These are phyloP conservation scores for Pyrenopolyporus hunteri DNA, from an alignment of 495 filamentous ascomycete genomes.

Conservation along the genomic window DNA sequence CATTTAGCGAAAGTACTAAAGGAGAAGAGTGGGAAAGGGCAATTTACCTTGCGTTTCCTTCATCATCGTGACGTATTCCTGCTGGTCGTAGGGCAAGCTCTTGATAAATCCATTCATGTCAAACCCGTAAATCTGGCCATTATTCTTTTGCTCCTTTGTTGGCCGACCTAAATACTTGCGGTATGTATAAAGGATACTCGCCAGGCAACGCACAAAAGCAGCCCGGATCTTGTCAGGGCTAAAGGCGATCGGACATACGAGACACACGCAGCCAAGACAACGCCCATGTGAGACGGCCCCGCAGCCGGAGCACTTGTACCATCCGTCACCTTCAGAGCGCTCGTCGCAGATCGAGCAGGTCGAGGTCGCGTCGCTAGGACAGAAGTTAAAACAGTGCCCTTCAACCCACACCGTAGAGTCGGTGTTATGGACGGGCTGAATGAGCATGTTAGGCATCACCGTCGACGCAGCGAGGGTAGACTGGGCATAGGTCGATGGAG, in stretches of 20 bases:
- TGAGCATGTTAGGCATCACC: slow-evolving; percentile 87
- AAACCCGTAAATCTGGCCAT: slow-evolving; percentile 87
- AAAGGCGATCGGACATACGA: slow-evolving; percentile 91
- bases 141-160: slow-evolving; percentile 80
- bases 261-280: slow-evolving; percentile 78
- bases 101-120: slow-evolving; percentile 92
- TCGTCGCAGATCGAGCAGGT: slow-evolving; percentile 90
- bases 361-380: slow-evolving; percentile 67
- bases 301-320: slow-evolving; percentile 85
- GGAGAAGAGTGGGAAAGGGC: background rate
- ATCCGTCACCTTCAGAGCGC: slow-evolving; percentile 79
- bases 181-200: slow-evolving; percentile 95
- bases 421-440: slow-evolving; percentile 84
- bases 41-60: slow-evolving; percentile 88
- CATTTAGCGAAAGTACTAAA: slow-evolving; percentile 20
- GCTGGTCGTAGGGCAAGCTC: slow-evolving; percentile 88
- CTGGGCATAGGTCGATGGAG: slow-evolving; percentile 93
- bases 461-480: slow-evolving; percentile 98
- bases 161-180: slow-evolving; percentile 80
- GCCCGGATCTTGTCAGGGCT: slow-evolving; percentile 87
- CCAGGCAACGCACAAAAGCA: slow-evolving; percentile 92
- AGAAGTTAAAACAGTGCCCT: slow-evolving; percentile 86
- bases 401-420: slow-evolving; percentile 91
- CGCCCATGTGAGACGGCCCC: slow-evolving; percentile 76
- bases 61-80: slow-evolving; percentile 84